A percentile compares a stretch with the other conserved stretches of the same genome.
Evolutionary conservation across 192 early-diverging fungal species (phyloP).

Genomic region (Spizellomyces sp.): DNA sequence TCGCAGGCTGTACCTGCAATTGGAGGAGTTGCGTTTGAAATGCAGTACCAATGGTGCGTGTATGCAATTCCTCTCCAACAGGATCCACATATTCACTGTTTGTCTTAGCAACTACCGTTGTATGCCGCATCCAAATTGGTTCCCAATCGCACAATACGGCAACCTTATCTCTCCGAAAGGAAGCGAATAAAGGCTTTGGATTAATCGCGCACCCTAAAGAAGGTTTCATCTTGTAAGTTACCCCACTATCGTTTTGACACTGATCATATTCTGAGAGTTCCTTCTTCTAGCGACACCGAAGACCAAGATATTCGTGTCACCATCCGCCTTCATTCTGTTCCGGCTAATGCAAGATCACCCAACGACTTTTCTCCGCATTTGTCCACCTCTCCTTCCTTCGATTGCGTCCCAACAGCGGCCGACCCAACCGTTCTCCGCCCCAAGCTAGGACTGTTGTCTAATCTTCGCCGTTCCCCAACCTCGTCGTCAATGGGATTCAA

Average conservation of each 20-base stretch:
- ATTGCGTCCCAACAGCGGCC: not conserved
- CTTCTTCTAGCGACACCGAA: conserved; percentile 18
- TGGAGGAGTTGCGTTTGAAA: conserved; percentile 20
- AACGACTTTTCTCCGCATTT: conserved; percentile 4
- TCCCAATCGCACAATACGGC: conserved; percentile 11
- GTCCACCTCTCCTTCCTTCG: conserved; percentile 21
- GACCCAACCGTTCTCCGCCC: not conserved
- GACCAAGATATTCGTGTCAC: conserved; percentile 14
- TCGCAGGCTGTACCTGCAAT: conserved; percentile 19
- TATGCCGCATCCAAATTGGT: conserved; percentile 22
- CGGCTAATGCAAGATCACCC: not conserved
- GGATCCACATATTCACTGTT: not conserved
- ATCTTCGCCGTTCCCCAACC: conserved; percentile 23
- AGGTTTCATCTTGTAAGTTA: conserved; percentile 44
- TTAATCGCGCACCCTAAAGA: conserved; percentile 34
- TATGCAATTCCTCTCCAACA: too few species aligned
- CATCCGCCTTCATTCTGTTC: conserved; percentile 20
- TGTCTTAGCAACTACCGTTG: conserved; percentile 11
- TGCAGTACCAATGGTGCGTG: not conserved
- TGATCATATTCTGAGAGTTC: too few species aligned
- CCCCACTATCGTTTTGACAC: too few species aligned
- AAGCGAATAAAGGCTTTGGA: conserved; percentile 43
- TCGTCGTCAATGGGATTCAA: conserved; percentile 16
- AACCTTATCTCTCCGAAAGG: conserved; percentile 20
- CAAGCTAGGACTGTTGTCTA: conserved; percentile 11